These are phyloP conservation scores for Hyphopichia khmerensis DNA, from an alignment of 1,139 yeast species.

Conservation along the genomic window DNA sequence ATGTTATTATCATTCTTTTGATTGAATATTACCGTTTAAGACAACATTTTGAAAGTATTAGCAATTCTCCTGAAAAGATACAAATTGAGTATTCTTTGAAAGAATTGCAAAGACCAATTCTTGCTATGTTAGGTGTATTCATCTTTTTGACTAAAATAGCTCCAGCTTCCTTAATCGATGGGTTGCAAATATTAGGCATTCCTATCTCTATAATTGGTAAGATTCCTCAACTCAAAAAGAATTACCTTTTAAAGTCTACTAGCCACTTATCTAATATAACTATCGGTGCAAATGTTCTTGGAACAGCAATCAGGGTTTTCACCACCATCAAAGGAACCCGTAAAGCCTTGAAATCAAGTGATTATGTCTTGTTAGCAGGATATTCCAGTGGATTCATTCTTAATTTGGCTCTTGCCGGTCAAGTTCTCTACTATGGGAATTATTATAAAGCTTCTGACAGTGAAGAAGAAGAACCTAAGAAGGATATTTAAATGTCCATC, in stretches of 20 bases:
- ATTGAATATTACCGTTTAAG: slow-evolving; percentile 35
- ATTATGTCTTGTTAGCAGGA: slow-evolving; percentile 35
- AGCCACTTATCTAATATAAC: slow-evolving; percentile 55
- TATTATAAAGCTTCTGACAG: not conserved
- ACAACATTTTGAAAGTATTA: slow-evolving; percentile 12
- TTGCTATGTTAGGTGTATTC: slow-evolving; percentile 24
- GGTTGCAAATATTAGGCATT: slow-evolving; percentile 50
- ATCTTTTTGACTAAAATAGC: slow-evolving; percentile 32
- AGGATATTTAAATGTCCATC: not conserved
- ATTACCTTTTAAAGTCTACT: slow-evolving; percentile 49
- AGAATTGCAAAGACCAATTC: slow-evolving; percentile 27
- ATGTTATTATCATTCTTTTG: slow-evolving; percentile 35
- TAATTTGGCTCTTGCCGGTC: slow-evolving; percentile 34
- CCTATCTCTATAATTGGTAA: slow-evolving; percentile 55
- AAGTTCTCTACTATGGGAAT: slow-evolving; percentile 25
- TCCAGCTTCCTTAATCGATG: slow-evolving; percentile 28
- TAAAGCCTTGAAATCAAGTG: slow-evolving; percentile 13
- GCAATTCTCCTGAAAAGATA: slow-evolving; percentile 16
- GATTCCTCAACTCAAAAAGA: slow-evolving; percentile 54
- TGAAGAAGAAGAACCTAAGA: slow-evolving; percentile 1
- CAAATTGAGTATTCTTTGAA: slow-evolving; percentile 17
- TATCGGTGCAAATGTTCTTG: slow-evolving; percentile 54
- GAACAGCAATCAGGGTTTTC: slow-evolving; percentile 56
- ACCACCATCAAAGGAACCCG: slow-evolving; percentile 42
- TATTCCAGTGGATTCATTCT: slow-evolving; percentile 33